Evolutionary conservation across 1,139 yeast genomes (phyloP).

Genomic region (Diutina ranongensis): DNA sequence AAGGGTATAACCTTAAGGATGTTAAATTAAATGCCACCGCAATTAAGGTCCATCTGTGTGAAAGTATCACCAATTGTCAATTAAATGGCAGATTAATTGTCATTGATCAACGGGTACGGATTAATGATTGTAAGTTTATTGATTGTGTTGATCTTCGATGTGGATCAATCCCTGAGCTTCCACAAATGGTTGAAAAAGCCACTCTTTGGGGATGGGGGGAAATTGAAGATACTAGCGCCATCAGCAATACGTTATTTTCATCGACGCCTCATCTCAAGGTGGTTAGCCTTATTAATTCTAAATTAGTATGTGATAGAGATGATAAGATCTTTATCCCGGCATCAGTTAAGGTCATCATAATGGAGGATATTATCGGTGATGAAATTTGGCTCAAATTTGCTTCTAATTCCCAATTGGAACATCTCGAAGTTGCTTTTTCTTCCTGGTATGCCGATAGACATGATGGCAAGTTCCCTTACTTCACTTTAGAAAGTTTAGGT

Average conservation of each 20-base stretch:
- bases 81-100: neutral
- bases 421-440: constrained; percentile 1
- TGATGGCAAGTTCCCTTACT: neutral
- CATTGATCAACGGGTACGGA: neutral
- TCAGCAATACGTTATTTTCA: neutral
- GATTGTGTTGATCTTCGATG: neutral
- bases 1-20: neutral
- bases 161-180: neutral
- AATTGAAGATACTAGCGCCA: neutral
- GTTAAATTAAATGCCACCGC: neutral
- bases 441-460: neutral
- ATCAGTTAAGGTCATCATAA: neutral
- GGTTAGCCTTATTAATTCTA: neutral
- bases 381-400: neutral
- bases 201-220: neutral
- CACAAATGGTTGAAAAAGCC: neutral
- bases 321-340: neutral
- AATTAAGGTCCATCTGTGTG: neutral
- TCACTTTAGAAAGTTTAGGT: neutral
- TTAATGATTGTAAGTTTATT: neutral
- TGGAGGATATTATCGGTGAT: neutral
- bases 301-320: neutral
- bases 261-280: neutral
- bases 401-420: neutral
- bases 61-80: neutral